Evolutionary conservation across 768 basidiomycete species (phyloP).

Genomic region (Rhizopogon vesiculosus): DNA sequence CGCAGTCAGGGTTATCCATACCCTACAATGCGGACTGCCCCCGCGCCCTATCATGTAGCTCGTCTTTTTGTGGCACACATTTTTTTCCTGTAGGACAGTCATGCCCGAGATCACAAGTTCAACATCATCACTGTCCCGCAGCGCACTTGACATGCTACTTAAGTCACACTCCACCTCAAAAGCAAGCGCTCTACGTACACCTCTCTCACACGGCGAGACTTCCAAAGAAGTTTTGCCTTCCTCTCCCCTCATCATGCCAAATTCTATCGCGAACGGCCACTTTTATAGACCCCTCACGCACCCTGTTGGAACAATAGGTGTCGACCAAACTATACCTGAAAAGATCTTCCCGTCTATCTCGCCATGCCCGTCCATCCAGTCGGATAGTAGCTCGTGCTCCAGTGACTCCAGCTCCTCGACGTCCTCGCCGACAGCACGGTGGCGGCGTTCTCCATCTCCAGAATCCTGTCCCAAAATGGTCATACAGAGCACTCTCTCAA

Average conservation of each 20-base stretch:
- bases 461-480: constrained; percentile 39
- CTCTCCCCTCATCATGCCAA: constrained; percentile 17
- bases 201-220: constrained; percentile 14
- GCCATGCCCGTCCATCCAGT: constrained; percentile 22
- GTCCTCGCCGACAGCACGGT: constrained; percentile 26
- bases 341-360: constrained; percentile 24
- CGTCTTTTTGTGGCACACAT: constrained; percentile 17
- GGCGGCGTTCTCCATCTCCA: constrained; percentile 26
- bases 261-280: constrained; percentile 19
- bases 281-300: constrained; percentile 26
- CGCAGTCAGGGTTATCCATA: constrained; percentile 18
- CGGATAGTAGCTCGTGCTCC: constrained; percentile 12
- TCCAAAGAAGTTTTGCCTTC: constrained; percentile 1
- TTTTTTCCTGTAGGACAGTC: constrained; percentile 19
- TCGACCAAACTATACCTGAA: constrained; percentile 22
- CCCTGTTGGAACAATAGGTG: constrained; percentile 17
- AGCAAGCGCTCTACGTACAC: constrained; percentile 4
- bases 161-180: constrained; percentile 8
- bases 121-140: constrained; percentile 28
- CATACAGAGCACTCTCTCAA: constrained; percentile 33
- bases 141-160: constrained; percentile 27
- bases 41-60: constrained; percentile 22
- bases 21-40: constrained; percentile 29
- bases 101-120: constrained; percentile 19
- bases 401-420: constrained; percentile 13